Base-by-base conservation (phyloP, 2,329 filamentous ascomycete genomes). In the Talaromyces sp. region DNA sequence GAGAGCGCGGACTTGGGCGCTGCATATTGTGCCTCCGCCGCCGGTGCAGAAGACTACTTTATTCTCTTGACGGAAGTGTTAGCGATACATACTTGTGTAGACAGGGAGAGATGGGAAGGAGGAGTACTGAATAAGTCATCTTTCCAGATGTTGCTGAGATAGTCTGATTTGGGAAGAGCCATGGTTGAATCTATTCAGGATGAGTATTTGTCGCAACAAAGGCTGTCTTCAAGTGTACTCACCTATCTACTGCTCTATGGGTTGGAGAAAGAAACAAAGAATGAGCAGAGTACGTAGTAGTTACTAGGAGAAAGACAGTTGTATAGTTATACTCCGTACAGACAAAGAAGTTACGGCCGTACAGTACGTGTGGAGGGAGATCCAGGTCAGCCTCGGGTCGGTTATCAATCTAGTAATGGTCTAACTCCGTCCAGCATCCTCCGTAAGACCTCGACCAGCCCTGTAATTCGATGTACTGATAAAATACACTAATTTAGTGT, bases 41-140 rank as follows among this genome's bases (percentile, higher is more conserved):
- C 95, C 95, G 3, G 95, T 99, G 74, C 96, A 96, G 79, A 98
- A 97, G 70, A 94, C 87, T 53, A 98, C 93, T 73, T 95, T 94
- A 75, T 89, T 88, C 68, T 89, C 92, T 96, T 19, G 51, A 31
- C n/a, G 8, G 27, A 34, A 11, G 10, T 22, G n/a, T 56, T 25
- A 56, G 53, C 5, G 31, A 13, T n/a, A 15, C 13, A 36, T 11
- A 13, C 31, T 34, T 34, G 31, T 34, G 31, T 34, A 34, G 31
- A 11, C 10, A 34, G 10, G 31, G n/a, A 17, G 5, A 36, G 13
- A 40, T 7, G n/a, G n/a, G n/a, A n/a, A n/a, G 34, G 29, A 22
- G 31, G 5, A 19, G 70, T 79, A 95, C 92, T 86, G 76, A 97
- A 97, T 69, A 97, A 89, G 69, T 89, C 91, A 79, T 96, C 90